Base-by-base conservation (phyloP, 495 filamentous ascomycete genomes). In the Penicillium paxilli region DNA sequence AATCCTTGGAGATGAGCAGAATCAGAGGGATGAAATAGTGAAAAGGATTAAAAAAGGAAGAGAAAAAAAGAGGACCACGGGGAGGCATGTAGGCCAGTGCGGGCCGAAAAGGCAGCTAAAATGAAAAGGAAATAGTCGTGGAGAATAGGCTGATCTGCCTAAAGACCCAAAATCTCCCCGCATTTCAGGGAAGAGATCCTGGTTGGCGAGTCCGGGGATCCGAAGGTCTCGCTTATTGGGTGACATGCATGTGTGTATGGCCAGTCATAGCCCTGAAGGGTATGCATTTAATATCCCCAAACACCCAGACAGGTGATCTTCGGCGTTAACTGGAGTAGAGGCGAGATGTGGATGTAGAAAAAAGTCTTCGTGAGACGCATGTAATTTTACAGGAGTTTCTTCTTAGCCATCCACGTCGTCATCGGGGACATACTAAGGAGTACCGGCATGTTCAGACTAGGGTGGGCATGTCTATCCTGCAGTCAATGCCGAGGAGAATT, bases 81-180 rank as follows among this genome's bases (percentile, higher is more conserved):
- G n/a, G n/a, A n/a, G n/a, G n/a, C n/a, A n/a, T n/a, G 47, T 14
- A 37, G 25, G 47, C 30, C 38, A 47, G 23, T 45, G 35, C 37
- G 38, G 37, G 49, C 26, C 51, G 24, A 14, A 58, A 45, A 47
- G 51, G 20, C 25, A 38, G 38, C 32, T 57, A 53, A 55, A 42
- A 49, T 50, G 12, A 26, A 59, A 53, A 49, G 28, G 47, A 46
- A 48, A 41, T 42, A 59, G 52, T 37, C 5, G 10, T 40, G 35
- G 25, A 52, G 40, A 57, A 51, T 62, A 62, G 61, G 49, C 52
- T 54, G 52, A 57, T 57, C 57, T 35, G 55, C 55, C 45, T 62
- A 57, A 59, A 28, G 45, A 26, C n/a, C n/a, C 40, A 19, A 42
- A 32, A 42, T 46, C 28, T 54, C 62, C 62, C 62, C 62, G 62